Evolutionary conservation across 2,329 filamentous ascomycete genomes (phyloP), one percentile per base, ranked within the genome.

Genomic region (Talaromyces sp.): DNA sequence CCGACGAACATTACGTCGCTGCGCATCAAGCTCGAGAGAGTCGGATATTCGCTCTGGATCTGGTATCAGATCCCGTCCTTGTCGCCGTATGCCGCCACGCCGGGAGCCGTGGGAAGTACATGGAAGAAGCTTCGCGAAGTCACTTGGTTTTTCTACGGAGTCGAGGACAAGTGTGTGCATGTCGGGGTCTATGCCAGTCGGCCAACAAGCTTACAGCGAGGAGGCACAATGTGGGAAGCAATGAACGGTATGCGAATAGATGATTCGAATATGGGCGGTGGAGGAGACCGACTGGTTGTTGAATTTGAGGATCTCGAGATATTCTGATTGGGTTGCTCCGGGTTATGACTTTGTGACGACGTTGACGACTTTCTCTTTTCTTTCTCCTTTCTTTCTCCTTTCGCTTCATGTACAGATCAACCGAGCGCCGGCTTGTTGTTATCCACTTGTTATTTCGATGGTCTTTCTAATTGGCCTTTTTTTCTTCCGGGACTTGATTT

Each of bases 71-170:
- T 80, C 5, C 79, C 79, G 2, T 74, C 74, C 2, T 66, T 71
- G 4, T 72, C 72, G 57, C 72, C 75, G 35, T 75, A 74, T 67
- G 72, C 71, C 2, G 43, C 50, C 70, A 73, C 73, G 65, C 72
- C 79, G 2, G 78, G 76, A 27, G 78, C 77, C n/a, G 76, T 80
- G 58, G 75, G 75, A 22, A 76, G 73, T 61, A 75, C 77, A 22
- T 87, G 85, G 85, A 85, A 82, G 75, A 87, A 87, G 72, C 72
- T 86, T 69, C 73, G 85, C 6, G 85, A 87, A 73, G 82, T 87
- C 33, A 85, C 83, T n/a, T 86, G 83, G 80, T 87, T 87, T 73
- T 87, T 87, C 71, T 85, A 82, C 74, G 84, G 83, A 8, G 82
- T 85, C 13, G 84, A 86, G 67, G 83, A 85, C 68, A 87, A 87